These are phyloP conservation scores for Purpureocillium lavendulum DNA, from an alignment of 2,329 filamentous ascomycete species.

Conservation along the genomic window DNA sequence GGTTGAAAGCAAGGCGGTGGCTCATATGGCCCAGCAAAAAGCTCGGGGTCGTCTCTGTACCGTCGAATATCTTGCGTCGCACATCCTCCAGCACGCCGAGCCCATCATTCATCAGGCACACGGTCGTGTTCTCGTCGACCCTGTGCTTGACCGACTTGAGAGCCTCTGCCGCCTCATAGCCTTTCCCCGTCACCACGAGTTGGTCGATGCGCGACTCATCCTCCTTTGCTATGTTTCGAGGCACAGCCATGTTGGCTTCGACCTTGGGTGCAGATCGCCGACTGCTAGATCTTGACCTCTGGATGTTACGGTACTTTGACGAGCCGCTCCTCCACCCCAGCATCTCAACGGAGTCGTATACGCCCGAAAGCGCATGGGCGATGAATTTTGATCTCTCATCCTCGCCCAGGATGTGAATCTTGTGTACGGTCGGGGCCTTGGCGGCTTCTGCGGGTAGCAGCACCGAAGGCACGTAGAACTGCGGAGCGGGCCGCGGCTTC, in stretches of 20 bases:
- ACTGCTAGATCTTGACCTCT: constrained; percentile 12
- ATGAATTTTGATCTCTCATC: constrained; percentile 32
- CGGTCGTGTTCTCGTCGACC: constrained; percentile 58
- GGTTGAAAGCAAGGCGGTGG: constrained; percentile 35
- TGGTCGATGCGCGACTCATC: constrained; percentile 54
- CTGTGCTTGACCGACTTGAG: constrained; percentile 55
- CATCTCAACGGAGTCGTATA: constrained; percentile 31
- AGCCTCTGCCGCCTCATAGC: constrained; percentile 46
- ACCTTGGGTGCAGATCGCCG: constrained; percentile 9
- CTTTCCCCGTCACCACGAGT: constrained; percentile 56
- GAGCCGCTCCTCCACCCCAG: constrained; percentile 17
- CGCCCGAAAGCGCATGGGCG: constrained; percentile 29
- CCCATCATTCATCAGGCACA: constrained; percentile 73
- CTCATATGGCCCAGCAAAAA: constrained; percentile 64
- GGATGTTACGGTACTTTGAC: constrained; percentile 21
- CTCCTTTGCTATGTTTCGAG: constrained; percentile 7
- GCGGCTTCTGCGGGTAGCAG: constrained; percentile 22
- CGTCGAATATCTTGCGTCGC: constrained; percentile 60
- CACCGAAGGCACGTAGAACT: constrained; percentile 27
- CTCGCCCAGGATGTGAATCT: constrained; percentile 32
- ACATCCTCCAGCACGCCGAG: constrained; percentile 78
- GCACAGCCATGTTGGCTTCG: constrained; percentile 13
- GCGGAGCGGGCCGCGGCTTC: constrained; percentile 6
- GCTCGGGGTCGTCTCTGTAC: constrained; percentile 56
- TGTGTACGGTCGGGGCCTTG: constrained; percentile 23